Evolutionary conservation across 2,329 filamentous ascomycete species (phyloP), one percentile per base, ranked within the genome.

Genomic region (Talaromyces sp.): DNA sequence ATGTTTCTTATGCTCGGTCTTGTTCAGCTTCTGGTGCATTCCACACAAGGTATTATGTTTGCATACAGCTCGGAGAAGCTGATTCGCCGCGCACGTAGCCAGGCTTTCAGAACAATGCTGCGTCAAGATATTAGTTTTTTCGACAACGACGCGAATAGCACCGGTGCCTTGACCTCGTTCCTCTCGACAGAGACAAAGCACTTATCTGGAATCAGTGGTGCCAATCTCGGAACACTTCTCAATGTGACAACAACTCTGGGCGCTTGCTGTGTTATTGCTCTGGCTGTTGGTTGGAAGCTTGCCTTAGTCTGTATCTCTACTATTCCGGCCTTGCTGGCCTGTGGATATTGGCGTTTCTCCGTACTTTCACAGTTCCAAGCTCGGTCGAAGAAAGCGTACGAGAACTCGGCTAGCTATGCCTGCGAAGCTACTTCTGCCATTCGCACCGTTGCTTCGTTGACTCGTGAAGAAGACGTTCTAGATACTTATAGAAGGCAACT

Each of bases 391-490:
- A 83, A 83, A 69, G 89, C 92, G 3, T 93, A 98, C 74, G 85
- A 92, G 73, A 81, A 85, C 65, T 94, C 92, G 65, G 94, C 94
- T 8, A 90, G 89, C 64, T 96, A 90, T 74, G 95, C 95, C 11
- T 95, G 93, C 56, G 95, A 99, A 77, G 93, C 93, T 50, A 96
- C 96, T 37, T 93, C 92, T 2, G 91, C 93, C 7, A 97, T 98
- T 70, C 90, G 94, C 60, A 98, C 95, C 2, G 93, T 98, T 10
- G 94, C 93, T 3, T 91, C 92, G 9, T 84, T 99, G 52, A 97
- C 93, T 0, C 87, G 94, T 10, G 95, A 99, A 78, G 78, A 85
- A 0, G 92, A 97, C 72, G 92, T 98, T 3, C 84, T 92, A 70
- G 72, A 78, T 2, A 84, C 88, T 61, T 99, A 96, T 80, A 88